Evolutionary conservation across 2,329 filamentous ascomycete genomes (phyloP), one percentile per base, ranked within the genome.

Genomic region (Ceratocystis harringtonii): DNA sequence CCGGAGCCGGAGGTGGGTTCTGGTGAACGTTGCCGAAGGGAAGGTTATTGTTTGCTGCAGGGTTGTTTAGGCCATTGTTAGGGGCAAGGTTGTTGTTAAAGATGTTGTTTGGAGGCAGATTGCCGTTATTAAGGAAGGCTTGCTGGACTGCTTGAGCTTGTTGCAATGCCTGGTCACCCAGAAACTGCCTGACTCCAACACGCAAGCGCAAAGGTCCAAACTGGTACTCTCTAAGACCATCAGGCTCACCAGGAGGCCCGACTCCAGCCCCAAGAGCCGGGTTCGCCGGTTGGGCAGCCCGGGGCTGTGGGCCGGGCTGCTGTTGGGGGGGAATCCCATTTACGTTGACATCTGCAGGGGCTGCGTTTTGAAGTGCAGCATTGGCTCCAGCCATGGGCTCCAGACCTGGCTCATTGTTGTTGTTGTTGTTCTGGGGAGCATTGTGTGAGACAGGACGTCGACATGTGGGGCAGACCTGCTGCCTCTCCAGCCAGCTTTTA

Each of bases 401-500:
- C 71, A 68, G 64, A 70, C 72, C 63, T 69, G 71, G 60, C 72
- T 70, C 57, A 58, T 41, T 41, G 36, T 28, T 28, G 25, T 28
- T 28, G 25, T 50, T 60, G 25, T 65, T 74, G 75, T 52, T 76
- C 73, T 62, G 73, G 72, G 19, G 71, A 73, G 12, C 70, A 70
- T 60, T 58, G 68, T 69, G 70, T 41, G 90, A 88, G 17, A 96
- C 94, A 17, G 92, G 86, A 62, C 89, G 84, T 70, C 94, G 85
- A 74, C 94, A 99, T 1, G 91, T 99, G 5, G 94, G 94, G 73
- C 94, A 99, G 43, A 95, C 92, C 76, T 99, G 94, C 74, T 99
- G 94, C 69, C 94, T 82, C 78, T 99, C 94, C 32, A 99, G 81
- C 94, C 94, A 99, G 74, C 92, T 95, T 75, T 94, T 90, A 66